A percentile compares a stretch with the other conserved stretches of the same genome.
Evolutionary conservation across 2,329 filamentous ascomycete genomes (phyloP).

Genomic region (Rutstroemia sp.): DNA sequence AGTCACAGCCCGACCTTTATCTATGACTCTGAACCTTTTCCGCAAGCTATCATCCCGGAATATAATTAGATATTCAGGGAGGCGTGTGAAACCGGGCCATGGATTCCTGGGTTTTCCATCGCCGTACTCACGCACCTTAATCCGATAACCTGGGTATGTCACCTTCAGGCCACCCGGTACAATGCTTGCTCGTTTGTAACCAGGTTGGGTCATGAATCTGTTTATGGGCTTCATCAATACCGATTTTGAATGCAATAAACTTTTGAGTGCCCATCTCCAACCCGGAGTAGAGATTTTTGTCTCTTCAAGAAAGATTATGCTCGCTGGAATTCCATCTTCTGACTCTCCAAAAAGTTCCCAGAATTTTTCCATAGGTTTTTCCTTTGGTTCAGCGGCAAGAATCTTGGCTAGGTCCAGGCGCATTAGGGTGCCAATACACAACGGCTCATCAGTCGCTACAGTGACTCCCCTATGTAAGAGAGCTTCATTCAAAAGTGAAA

Average conservation of each 20-base stretch:
- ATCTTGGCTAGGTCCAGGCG: neutral
- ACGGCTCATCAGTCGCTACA: slow-evolving; percentile 27
- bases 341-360: neutral
- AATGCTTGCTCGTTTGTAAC: neutral
- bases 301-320: slow-evolving; percentile 1
- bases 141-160: neutral
- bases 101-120: slow-evolving; percentile 8
- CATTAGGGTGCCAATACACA: slow-evolving; percentile 24
- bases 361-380: neutral
- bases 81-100: slow-evolving; percentile 8
- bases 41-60: slow-evolving; percentile 4
- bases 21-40: slow-evolving; percentile 1
- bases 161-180: slow-evolving; percentile 6
- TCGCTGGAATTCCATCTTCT: neutral
- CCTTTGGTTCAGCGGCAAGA: neutral
- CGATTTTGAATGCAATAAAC: neutral
- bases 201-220: neutral
- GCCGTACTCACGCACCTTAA: neutral
- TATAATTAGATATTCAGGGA: slow-evolving; percentile 3
- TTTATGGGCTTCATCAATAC: neutral
- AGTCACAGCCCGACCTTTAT: slow-evolving; percentile 3
- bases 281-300: slow-evolving; percentile 10
- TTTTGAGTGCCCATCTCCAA: slow-evolving; percentile 26
- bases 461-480: slow-evolving; percentile 27
- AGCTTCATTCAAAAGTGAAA: slow-evolving; percentile 19